These are phyloP conservation scores for Paramyrothecium sp. DNA, from an alignment of 2,329 filamentous ascomycete genomes.

Conservation along the genomic window DNA sequence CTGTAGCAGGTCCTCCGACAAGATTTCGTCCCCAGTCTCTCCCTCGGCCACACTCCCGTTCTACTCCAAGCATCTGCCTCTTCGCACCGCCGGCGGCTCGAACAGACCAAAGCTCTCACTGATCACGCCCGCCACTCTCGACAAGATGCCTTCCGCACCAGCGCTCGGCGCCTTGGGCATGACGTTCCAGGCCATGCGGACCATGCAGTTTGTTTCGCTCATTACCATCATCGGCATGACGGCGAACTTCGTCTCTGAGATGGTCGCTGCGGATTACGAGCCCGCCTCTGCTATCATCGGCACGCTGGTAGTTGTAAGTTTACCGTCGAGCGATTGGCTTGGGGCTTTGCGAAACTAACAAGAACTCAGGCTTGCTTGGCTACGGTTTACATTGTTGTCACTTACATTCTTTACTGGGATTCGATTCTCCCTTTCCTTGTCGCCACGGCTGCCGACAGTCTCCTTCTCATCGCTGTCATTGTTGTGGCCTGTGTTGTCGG, in stretches of 20 bases:
- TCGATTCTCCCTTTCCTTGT: slow-evolving; percentile 73
- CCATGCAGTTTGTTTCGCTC: slow-evolving; percentile 69
- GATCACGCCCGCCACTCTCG: slow-evolving; percentile 28
- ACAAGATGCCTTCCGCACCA: slow-evolving; percentile 45
- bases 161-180: slow-evolving; percentile 71
- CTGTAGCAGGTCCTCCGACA: slow-evolving; percentile 21
- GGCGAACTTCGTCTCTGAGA: slow-evolving; percentile 78
- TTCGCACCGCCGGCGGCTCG: slow-evolving; percentile 36
- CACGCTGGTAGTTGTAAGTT: slow-evolving; percentile 75
- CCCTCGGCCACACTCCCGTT: slow-evolving; percentile 31
- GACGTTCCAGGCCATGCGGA: slow-evolving; percentile 73
- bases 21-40: slow-evolving; percentile 29
- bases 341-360: slow-evolving; percentile 4
- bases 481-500: slow-evolving; percentile 77
- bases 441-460: slow-evolving; percentile 61
- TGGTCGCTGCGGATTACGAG: slow-evolving; percentile 63
- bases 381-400: slow-evolving; percentile 75
- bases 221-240: slow-evolving; percentile 77
- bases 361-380: slow-evolving; percentile 70
- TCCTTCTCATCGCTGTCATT: slow-evolving; percentile 74
- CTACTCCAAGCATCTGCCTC: slow-evolving; percentile 39
- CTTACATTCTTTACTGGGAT: slow-evolving; percentile 79
- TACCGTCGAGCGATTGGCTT: not conserved
- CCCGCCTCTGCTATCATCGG: slow-evolving; percentile 74
- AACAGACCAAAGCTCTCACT: slow-evolving; percentile 42